These are phyloP conservation scores for Malbranchea zuffiana DNA, from an alignment of 2,329 filamentous ascomycete genomes.

Conservation along the genomic window DNA sequence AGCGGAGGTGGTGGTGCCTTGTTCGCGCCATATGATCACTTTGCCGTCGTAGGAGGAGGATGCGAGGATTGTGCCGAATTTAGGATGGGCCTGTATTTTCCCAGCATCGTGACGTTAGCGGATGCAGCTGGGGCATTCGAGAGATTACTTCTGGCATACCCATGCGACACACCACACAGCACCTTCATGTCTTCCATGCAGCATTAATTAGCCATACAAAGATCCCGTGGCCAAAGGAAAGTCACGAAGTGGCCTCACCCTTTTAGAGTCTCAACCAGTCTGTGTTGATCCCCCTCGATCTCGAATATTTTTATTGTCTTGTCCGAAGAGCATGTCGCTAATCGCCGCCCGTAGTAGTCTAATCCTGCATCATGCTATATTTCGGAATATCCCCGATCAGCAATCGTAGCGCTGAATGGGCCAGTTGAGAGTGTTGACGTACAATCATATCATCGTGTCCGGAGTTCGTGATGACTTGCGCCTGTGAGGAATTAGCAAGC, in stretches of 20 bases:
- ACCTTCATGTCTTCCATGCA: conserved; percentile 65
- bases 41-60: conserved; percentile 95
- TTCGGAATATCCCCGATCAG: conserved; percentile 6
- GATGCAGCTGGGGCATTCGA: too few species aligned
- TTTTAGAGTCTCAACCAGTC: conserved; percentile 83
- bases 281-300: conserved; percentile 84
- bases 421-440: conserved; percentile 37
- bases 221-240: background rate
- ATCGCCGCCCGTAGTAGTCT: conserved; percentile 92
- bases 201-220: background rate
- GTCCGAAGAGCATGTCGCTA: conserved; percentile 95
- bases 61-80: conserved; percentile 95
- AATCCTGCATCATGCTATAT: conserved; percentile 87
- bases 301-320: conserved; percentile 99
- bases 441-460: conserved; percentile 99
- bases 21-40: conserved; percentile 96
- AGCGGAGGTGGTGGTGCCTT: conserved; percentile 35
- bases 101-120: conserved; percentile 3
- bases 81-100: conserved; percentile 79
- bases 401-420: background rate
- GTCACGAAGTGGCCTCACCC: conserved; percentile 47
- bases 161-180: conserved; percentile 97
- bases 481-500: conserved; percentile 38
- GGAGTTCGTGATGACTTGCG: conserved; percentile 72
- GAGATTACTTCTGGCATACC: too few species aligned